Base-by-base conservation (phyloP, 805 yeast species). In the Metschnikowia rubicola region DNA sequence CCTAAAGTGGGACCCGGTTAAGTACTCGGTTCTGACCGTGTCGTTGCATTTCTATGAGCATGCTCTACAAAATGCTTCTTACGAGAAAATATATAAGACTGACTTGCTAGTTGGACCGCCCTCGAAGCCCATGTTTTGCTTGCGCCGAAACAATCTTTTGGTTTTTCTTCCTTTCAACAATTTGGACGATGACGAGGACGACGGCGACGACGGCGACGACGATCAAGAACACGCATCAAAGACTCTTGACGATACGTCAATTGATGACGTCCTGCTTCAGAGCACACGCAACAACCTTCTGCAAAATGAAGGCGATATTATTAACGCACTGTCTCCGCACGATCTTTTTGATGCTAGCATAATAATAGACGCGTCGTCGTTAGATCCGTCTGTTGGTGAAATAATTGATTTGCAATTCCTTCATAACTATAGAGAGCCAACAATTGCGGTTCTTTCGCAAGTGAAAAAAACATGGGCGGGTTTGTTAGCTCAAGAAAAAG, bases 31-130 rank as follows among this genome's bases (percentile, higher is more conserved):
- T n/a, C 71, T 77, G 26, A 88, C 97, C 0, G 75, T 81, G 1
- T 86, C 96, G 42, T 69, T 94, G 43, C 99, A 94, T 67, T 89
- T 79, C 62, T 94, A 91, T 64, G 97, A 92, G 57, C 78, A 80
- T 37, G 79, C 80, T 26, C 70, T 89, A 42, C 76, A 75, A 36
- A 70, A 74, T 31, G 58, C 74, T 10, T 74, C 82, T 2, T 68
- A 75, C 40, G 80, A 75, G 44, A 65, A 65, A 58, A 57, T 56
- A 52, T 68, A 51, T 43, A 62, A 65, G 6, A 67, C 86, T 0
- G 66, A 68, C 8, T 71, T 86, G 47, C 66, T 80, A 21, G 70
- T 79, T 0, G 96, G 87, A 47, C 88, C 96, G 0, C 74, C 72
- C 8, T 56, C 60, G 43, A 70, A 72, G 28, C 66, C 78, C 8